These are phyloP conservation scores for Candida glaebosa DNA, from an alignment of 805 yeast species.

Conservation along the genomic window DNA sequence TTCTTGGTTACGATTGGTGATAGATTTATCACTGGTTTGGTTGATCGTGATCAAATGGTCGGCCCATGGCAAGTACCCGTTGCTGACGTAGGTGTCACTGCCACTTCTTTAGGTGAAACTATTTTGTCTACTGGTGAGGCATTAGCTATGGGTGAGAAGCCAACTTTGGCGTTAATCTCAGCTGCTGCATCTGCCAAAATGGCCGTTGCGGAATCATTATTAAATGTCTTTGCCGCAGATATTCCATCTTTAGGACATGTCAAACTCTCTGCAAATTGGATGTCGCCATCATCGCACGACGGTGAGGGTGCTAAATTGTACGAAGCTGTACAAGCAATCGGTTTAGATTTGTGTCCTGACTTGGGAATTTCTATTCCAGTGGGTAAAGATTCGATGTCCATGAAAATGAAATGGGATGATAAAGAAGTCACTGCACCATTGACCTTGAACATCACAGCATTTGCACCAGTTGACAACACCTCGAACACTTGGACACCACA, in stretches of 20 bases:
- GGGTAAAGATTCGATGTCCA: slow-evolving; percentile 98
- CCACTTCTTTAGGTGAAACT: slow-evolving; percentile 78
- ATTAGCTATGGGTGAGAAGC: slow-evolving; percentile 95
- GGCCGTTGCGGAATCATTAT: slow-evolving; percentile 91
- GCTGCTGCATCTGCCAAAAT: slow-evolving; percentile 91
- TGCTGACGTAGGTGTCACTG: slow-evolving; percentile 96
- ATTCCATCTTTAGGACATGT: slow-evolving; percentile 68
- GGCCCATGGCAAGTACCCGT: slow-evolving; percentile 99
- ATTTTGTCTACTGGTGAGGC: slow-evolving; percentile 89
- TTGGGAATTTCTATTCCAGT: slow-evolving; percentile 93
- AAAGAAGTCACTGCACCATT: slow-evolving; percentile 95
- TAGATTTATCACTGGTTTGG: slow-evolving; percentile 93
- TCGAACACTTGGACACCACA: slow-evolving; percentile 95
- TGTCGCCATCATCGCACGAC: slow-evolving; percentile 92
- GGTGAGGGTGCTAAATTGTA: slow-evolving; percentile 95
- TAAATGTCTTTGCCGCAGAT: slow-evolving; percentile 89
- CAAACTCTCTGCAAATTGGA: slow-evolving; percentile 96
- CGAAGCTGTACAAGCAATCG: slow-evolving; percentile 96
- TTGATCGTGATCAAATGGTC: slow-evolving; percentile 97
- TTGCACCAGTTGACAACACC: slow-evolving; percentile 81
- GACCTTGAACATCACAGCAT: slow-evolving; percentile 86
- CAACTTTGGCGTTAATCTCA: slow-evolving; percentile 80
- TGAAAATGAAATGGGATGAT: slow-evolving; percentile 97
- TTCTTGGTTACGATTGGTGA: slow-evolving; percentile 98
- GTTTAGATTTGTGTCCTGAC: slow-evolving; percentile 89